Base-by-base conservation (phyloP, 2,329 filamentous ascomycete species). In the Xylariaceae sp. region DNA sequence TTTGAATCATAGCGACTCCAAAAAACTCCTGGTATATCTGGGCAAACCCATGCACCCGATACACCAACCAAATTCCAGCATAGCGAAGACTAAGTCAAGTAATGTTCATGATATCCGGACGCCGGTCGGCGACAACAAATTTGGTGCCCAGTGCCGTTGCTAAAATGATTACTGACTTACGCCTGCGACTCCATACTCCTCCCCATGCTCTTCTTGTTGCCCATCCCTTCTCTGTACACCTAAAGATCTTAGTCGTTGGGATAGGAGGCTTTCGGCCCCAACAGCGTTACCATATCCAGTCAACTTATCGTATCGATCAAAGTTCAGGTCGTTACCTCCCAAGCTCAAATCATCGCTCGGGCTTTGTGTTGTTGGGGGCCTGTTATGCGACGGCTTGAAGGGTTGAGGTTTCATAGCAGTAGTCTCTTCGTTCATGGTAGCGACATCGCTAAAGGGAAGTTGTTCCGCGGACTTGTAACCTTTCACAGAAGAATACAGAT, bases 181-280 rank as follows among this genome's bases (percentile, higher is more conserved):
- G 22, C 22, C 22, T 27, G 22, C 22, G 22, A 27, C 22, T 27
- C n/a, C n/a, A n/a, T n/a, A n/a, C n/a, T n/a, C n/a, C n/a, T n/a
- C 22, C 4, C 22, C 22, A 27, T 7, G 11, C 6, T 43, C 41
- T 12, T 47, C 44, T 6, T 9, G 15, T 32, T 43, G 49, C 18
- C 11, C 41, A 7, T 39, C 51, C 17, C 51, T 48, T 22, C 55
- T 56, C 50, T 75, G 67, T 19, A 75, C 74, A 35, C 82, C 86
- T 6, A 89, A 69, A 6, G 81, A 80, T 56, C 82, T 78, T 40
- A 92, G 70, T 49, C 83, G 78, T 63, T 82, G 82, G 11, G 88
- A 88, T 14, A 94, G 71, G 14, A 94, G 68, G 2, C 87, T 81
- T 59, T 89, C 85, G 5, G 80, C 75, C 1, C 69, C 70, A n/a